Evolutionary conservation across 352 stramenopile genomes (phyloP).

Genomic region (Phytopythium oedochilum): DNA sequence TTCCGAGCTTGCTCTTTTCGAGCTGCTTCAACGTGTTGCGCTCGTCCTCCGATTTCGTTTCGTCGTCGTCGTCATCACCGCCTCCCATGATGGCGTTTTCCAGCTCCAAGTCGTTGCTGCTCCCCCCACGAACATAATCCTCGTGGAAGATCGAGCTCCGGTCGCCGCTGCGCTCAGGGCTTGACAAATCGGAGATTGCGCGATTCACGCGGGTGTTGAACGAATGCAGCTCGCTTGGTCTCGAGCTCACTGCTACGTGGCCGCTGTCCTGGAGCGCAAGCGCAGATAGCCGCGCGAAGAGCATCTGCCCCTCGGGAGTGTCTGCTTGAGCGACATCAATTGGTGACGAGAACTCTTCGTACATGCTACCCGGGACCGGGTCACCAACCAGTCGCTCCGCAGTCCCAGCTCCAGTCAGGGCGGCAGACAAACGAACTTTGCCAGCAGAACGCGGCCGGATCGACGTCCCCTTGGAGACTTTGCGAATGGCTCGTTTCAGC

Average conservation of each 20-base stretch:
- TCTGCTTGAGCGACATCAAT: slow-evolving; percentile 34
- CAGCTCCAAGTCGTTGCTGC: slow-evolving; percentile 11
- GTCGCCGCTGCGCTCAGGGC: slow-evolving; percentile 27
- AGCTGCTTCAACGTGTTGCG: slow-evolving; percentile 56
- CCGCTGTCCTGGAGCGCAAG: slow-evolving; percentile 43
- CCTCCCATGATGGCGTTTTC: slow-evolving; percentile 1
- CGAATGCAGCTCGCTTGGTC: slow-evolving; percentile 22
- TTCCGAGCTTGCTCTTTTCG: slow-evolving; percentile 49
- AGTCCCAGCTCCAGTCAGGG: slow-evolving; percentile 2
- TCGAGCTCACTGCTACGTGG: slow-evolving; percentile 17
- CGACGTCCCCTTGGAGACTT: slow-evolving; percentile 40
- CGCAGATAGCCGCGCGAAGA: slow-evolving; percentile 50
- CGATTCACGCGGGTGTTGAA: slow-evolving; percentile 18
- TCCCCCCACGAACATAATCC: not conserved
- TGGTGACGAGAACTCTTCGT: slow-evolving; percentile 38
- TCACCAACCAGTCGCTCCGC: not conserved
- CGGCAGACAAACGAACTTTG: slow-evolving; percentile 1
- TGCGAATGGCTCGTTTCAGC: slow-evolving; percentile 47
- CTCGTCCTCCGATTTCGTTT: slow-evolving; percentile 12
- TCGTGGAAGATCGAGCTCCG: slow-evolving; percentile 30
- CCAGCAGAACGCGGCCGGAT: slow-evolving; percentile 14
- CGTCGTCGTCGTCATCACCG: slow-evolving; percentile 1
- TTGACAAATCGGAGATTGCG: slow-evolving; percentile 35
- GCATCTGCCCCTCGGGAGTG: slow-evolving; percentile 60
- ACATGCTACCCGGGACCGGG: slow-evolving; percentile 17